Percentiles rank a stretch among this genome's conserved stretches.
phyloP scores from a whole-genome alignment of 2,329 filamentous ascomycete genomes.

The Helminthosporium solani region DNA sequence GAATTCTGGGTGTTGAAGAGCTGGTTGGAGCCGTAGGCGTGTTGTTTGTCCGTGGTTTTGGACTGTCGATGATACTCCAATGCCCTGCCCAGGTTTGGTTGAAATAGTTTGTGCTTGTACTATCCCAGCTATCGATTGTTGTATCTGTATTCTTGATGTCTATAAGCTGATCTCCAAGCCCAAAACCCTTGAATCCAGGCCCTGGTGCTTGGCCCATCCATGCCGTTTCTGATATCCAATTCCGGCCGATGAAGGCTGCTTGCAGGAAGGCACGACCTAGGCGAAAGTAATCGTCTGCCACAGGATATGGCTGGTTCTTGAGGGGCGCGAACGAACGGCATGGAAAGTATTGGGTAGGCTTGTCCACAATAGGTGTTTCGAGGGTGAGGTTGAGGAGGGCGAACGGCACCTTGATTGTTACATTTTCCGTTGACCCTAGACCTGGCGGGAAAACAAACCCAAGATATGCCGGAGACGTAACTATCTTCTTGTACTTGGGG shows the following conservation, averaged over 20 bases:
- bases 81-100: constrained; percentile 3
- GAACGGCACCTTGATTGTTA: constrained; percentile 49
- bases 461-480: constrained; percentile 46
- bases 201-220: constrained; percentile 11
- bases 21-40: neutral
- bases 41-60: neutral
- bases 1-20: too few relatives aligned
- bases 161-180: constrained; percentile 5
- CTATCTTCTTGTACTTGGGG: constrained; percentile 39
- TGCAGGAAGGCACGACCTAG: constrained; percentile 52
- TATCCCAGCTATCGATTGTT: neutral
- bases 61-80: neutral
- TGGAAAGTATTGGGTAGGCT: constrained; percentile 46
- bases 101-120: neutral
- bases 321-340: constrained; percentile 33
- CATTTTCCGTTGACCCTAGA: constrained; percentile 18
- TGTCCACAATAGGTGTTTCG: constrained; percentile 38
- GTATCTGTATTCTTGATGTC: constrained; percentile 1
- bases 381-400: constrained; percentile 42
- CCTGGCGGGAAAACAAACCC: constrained; percentile 44
- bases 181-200: neutral
- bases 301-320: neutral
- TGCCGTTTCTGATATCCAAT: constrained; percentile 3
- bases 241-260: constrained; percentile 48
- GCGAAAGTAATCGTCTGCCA: constrained; percentile 24